Evolutionary conservation across 169 alveolate genomes (phyloP).

Genomic region (Cryptosporidium viatorum): DNA sequence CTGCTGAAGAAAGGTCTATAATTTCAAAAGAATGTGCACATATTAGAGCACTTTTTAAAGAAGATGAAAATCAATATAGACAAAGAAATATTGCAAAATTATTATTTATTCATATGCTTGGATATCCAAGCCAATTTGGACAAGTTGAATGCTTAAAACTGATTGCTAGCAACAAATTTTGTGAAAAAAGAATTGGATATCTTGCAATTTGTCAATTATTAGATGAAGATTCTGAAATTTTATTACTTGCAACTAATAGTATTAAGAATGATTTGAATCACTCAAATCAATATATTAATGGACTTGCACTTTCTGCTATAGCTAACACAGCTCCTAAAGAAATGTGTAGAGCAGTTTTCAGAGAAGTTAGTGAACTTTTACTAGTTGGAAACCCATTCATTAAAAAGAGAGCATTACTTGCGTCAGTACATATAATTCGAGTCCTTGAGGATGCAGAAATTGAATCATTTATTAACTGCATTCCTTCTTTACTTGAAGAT

Average conservation of each 20-base stretch:
- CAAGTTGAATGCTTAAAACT: conserved; percentile 97
- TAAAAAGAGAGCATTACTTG: conserved; percentile 94
- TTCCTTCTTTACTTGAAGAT: conserved; percentile 92
- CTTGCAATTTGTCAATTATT: conserved; percentile 95
- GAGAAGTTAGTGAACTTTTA: conserved; percentile 92
- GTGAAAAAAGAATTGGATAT: conserved; percentile 97
- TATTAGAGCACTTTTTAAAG: conserved; percentile 96
- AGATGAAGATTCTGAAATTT: conserved; percentile 97
- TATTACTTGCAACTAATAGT: conserved; percentile 97
- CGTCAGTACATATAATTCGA: conserved; percentile 87
- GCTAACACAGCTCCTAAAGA: conserved; percentile 98
- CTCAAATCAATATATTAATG: conserved; percentile 92
- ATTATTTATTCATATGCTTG: conserved; percentile 96
- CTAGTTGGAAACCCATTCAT: conserved; percentile 93
- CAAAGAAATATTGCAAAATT: conserved; percentile 97
- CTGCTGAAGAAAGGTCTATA: conserved; percentile 98
- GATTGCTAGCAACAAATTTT: conserved; percentile 94
- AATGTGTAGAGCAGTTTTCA: conserved; percentile 95
- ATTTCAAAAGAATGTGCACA: conserved; percentile 98
- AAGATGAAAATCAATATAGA: conserved; percentile 87
- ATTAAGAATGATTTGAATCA: conserved; percentile 96
- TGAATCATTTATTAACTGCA: conserved; percentile 89
- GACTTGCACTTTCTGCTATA: conserved; percentile 97
- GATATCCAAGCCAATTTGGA: conserved; percentile 96
- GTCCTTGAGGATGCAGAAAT: conserved; percentile 76